Percentiles rank a stretch among this genome's conserved stretches.
Conservation (phyloP, 2,329 filamentous ascomycete species). For the Exophiala sideris region DNA sequence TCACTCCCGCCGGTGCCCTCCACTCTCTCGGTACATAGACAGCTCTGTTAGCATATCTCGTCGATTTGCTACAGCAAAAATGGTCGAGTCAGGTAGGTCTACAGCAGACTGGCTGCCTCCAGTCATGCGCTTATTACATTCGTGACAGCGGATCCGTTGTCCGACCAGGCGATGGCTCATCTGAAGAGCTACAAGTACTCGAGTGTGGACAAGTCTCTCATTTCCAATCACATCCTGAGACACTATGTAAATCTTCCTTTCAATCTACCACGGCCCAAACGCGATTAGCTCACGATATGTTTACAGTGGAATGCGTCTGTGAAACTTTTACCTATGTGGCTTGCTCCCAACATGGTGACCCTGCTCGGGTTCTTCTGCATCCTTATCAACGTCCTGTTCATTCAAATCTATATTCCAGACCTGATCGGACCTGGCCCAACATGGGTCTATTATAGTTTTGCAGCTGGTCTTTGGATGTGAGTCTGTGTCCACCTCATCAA, state of each 20-base stretch:
- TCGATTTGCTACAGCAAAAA: background rate
- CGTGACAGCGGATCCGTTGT: conserved; percentile 55
- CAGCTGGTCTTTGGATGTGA: conserved; percentile 90
- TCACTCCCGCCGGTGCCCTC: background rate
- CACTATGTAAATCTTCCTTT: conserved; percentile 68
- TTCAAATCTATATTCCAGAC: conserved; percentile 82
- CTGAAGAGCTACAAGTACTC: conserved; percentile 97
- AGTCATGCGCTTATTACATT: conserved; percentile 30
- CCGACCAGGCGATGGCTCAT: conserved; percentile 84
- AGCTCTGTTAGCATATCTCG: too few species aligned
- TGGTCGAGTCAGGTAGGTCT: conserved; percentile 12
- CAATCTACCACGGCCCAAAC: conserved; percentile 3
- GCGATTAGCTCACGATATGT: conserved; percentile 1
- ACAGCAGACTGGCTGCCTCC: conserved; percentile 25
- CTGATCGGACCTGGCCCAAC: conserved; percentile 80
- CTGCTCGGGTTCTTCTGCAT: conserved; percentile 94
- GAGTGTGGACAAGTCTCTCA: conserved; percentile 89
- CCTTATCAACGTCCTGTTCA: conserved; percentile 70
- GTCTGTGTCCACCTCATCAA: conserved; percentile 18
- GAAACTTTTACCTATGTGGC: conserved; percentile 86
- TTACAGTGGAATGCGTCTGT: conserved; percentile 93
- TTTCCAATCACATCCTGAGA: conserved; percentile 88
- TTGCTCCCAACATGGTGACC: conserved; percentile 97
- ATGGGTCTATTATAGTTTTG: conserved; percentile 96
- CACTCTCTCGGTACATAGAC: background rate